Evolutionary conservation across 1,139 yeast species (phyloP).

Genomic region (Scheffersomyces quercinus): DNA sequence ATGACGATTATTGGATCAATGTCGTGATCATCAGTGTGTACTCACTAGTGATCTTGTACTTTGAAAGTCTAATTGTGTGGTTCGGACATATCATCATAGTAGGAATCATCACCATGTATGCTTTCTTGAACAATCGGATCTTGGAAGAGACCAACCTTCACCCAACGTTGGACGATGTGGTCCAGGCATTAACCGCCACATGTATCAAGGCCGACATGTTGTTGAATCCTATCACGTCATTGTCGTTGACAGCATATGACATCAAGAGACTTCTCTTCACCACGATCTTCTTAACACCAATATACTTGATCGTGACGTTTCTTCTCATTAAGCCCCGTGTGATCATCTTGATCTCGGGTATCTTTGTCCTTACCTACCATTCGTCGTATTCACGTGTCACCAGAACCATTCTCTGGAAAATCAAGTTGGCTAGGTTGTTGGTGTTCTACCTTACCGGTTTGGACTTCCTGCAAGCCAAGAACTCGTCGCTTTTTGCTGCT

Average conservation of each 20-base stretch:
- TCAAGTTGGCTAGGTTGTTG: conserved; percentile 65
- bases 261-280: conserved; percentile 79
- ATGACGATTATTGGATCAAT: conserved; percentile 79
- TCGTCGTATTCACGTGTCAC: conserved; percentile 82
- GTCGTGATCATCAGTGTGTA: conserved; percentile 60
- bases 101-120: conserved; percentile 64
- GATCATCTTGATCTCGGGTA: conserved; percentile 60
- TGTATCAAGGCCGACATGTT: conserved; percentile 76
- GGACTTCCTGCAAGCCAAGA: conserved; percentile 64
- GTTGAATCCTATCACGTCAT: conserved; percentile 71
- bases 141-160: conserved; percentile 57
- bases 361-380: conserved; percentile 76
- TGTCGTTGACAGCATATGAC: conserved; percentile 74
- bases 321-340: conserved; percentile 71
- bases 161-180: conserved; percentile 87
- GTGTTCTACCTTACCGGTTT: conserved; percentile 85
- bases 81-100: conserved; percentile 80
- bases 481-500: conserved; percentile 52
- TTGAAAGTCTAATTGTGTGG: conserved; percentile 71
- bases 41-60: conserved; percentile 65
- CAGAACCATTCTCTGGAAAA: conserved; percentile 80
- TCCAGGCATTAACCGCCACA: conserved; percentile 75
- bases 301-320: conserved; percentile 69
- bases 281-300: conserved; percentile 80
- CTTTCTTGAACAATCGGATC: conserved; percentile 54